Evolutionary conservation across 2,329 filamentous ascomycete genomes (phyloP).

Genomic region (Trichoderma oligosporum): DNA sequence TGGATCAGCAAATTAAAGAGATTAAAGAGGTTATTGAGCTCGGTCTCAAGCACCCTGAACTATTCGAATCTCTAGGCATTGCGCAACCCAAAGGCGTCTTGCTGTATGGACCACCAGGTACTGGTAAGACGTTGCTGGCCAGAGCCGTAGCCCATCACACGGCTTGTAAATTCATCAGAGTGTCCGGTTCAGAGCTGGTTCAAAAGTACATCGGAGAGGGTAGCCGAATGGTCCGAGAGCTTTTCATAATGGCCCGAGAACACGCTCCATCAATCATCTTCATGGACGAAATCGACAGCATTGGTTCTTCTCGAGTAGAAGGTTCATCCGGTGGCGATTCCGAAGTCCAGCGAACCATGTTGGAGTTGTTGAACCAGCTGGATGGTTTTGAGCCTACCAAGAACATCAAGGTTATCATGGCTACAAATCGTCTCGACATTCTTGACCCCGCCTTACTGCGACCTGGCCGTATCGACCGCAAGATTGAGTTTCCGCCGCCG

Average conservation of each 20-base stretch:
- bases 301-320: slow-evolving; percentile 94
- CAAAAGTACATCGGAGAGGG: slow-evolving; percentile 99
- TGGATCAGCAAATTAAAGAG: slow-evolving; percentile 99
- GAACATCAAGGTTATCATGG: slow-evolving; percentile 99
- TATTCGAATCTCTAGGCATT: slow-evolving; percentile 98
- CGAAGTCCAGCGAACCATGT: slow-evolving; percentile 97
- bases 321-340: slow-evolving; percentile 93
- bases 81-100: slow-evolving; percentile 97
- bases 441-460: slow-evolving; percentile 90
- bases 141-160: slow-evolving; percentile 97
- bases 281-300: slow-evolving; percentile 99
- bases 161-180: slow-evolving; percentile 98
- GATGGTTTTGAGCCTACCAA: slow-evolving; percentile 99
- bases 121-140: slow-evolving; percentile 92
- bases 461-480: slow-evolving; percentile 96
- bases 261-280: slow-evolving; percentile 99
- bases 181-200: slow-evolving; percentile 91
- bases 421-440: slow-evolving; percentile 96
- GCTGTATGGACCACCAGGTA: slow-evolving; percentile 93
- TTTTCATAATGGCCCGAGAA: slow-evolving; percentile 98
- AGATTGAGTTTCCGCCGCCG: slow-evolving; percentile 97
- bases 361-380: slow-evolving; percentile 96
- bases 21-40: slow-evolving; percentile 99
- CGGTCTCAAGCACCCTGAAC: slow-evolving; percentile 94
- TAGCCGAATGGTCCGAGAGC: slow-evolving; percentile 94